phyloP scores from a whole-genome alignment of 2,329 filamentous ascomycete species.

The Neopestalotiopsis sp. region DNA sequence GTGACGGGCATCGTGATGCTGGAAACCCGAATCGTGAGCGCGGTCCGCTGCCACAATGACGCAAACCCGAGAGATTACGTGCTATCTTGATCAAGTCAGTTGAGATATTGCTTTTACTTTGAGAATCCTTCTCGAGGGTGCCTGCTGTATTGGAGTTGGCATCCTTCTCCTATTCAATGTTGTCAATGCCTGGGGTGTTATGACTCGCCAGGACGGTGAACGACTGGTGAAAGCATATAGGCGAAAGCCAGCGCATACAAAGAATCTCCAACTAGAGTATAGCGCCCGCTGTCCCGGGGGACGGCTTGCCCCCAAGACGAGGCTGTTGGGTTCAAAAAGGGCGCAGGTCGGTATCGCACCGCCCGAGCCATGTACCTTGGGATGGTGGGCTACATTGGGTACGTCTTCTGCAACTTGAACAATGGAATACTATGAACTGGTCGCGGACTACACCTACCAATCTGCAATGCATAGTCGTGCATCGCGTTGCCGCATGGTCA shows the following conservation, averaged over 20 bases:
- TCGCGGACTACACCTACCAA: no score
- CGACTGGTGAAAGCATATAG: not conserved
- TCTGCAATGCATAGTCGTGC: not conserved
- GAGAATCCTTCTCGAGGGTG: not conserved
- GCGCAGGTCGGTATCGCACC: constrained; percentile 1
- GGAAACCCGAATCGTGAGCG: not conserved
- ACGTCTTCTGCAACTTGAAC: not conserved
- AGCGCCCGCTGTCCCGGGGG: constrained; percentile 1
- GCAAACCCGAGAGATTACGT: not conserved
- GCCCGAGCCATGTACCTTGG: constrained; percentile 4
- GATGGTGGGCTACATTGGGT: constrained; percentile 10
- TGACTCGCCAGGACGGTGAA: not conserved
- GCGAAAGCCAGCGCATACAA: not conserved
- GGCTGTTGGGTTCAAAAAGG: constrained; percentile 8
- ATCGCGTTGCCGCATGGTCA: not conserved
- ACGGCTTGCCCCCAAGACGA: not conserved
- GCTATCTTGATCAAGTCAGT: not conserved
- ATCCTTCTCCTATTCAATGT: not conserved
- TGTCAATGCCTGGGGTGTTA: not conserved
- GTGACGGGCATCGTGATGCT: constrained; percentile 12
- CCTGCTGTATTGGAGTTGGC: not conserved
- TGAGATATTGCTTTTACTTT: not conserved
- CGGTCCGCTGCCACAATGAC: constrained; percentile 6
- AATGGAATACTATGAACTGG: no score
- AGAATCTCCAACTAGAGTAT: not conserved